Evolutionary conservation across 1,284 basidiomycete genomes (phyloP), one percentile per base, ranked within the genome.

Genomic region (Stygiomarasmius scandens): DNA sequence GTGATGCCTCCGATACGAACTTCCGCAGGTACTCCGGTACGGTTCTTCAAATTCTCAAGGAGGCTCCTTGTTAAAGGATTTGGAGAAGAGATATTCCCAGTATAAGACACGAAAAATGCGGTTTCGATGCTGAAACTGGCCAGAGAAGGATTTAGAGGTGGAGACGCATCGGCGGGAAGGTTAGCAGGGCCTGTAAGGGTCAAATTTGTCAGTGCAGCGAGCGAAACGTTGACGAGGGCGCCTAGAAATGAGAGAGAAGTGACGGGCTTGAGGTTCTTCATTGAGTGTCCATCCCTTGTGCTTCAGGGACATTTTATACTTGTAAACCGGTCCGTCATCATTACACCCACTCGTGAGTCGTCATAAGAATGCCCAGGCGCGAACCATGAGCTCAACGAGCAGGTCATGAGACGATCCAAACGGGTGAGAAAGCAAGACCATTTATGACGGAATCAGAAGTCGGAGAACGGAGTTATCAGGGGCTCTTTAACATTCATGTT

Each of bases 81-180:
- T 2, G 79, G 79, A 51, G 64, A 59, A 16, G 74, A 71, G 9
- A 61, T 61, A 56, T 82, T 82, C 8, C 80, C 80, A 9, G 79
- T 61, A 56, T 75, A 81, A 55, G 74, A 73, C 51, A 76, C 77
- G 55, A 81, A 79, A 59, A 78, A 81, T 0, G 79, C 79, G 0
- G 78, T 81, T 67, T 82, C 79, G 53, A 82, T 77, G 58, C 80
- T 81, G 66, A 82, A 82, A 56, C 78, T 79, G 19, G 73, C 78
- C 23, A 82, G 65, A 16, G 78, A 68, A 2, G 76, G 77, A 54
- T 77, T 64, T 2, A 82, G 67, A 12, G 64, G 58, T 19, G 75
- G 69, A 3, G 79, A 81, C 0, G 79, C 78, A 49, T 73, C 72
- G 4, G 52, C 52, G 6, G 80, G 80, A 16, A 81, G 70, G 8